These are phyloP conservation scores for Diutina neorugosa DNA, from an alignment of 1,139 yeast genomes.

Conservation along the genomic window DNA sequence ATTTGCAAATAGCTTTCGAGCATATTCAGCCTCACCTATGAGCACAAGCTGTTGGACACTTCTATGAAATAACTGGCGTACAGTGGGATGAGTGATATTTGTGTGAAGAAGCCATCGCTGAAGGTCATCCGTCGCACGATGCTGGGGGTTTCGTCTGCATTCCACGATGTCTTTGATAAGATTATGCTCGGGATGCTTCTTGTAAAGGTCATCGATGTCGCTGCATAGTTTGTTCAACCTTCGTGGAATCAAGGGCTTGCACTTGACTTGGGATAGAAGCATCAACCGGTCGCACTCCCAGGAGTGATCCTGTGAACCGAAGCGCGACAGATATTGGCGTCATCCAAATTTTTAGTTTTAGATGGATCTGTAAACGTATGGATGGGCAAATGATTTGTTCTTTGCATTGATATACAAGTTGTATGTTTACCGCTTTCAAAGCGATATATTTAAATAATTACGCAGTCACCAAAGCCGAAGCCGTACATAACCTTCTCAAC, in stretches of 20 bases:
- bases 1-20: neutral
- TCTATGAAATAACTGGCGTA: neutral
- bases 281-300: neutral
- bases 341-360: neutral
- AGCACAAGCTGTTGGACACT: neutral
- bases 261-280: neutral
- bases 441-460: conserved; percentile 17
- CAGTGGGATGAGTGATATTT: neutral
- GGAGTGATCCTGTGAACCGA: neutral
- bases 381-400: neutral
- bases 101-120: neutral
- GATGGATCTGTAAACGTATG: no score
- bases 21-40: neutral
- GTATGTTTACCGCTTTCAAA: neutral
- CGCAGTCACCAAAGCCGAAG: conserved; percentile 59
- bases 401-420: neutral
- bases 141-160: neutral
- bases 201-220: neutral
- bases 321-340: neutral
- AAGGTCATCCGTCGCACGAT: neutral
- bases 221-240: neutral
- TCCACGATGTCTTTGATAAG: neutral
- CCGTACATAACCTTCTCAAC: conserved; percentile 97
- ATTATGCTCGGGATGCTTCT: neutral
- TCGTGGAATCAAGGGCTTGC: neutral